Evolutionary conservation across 2,329 filamentous ascomycete species (phyloP).

Genomic region (Fusarium drepaniforme): DNA sequence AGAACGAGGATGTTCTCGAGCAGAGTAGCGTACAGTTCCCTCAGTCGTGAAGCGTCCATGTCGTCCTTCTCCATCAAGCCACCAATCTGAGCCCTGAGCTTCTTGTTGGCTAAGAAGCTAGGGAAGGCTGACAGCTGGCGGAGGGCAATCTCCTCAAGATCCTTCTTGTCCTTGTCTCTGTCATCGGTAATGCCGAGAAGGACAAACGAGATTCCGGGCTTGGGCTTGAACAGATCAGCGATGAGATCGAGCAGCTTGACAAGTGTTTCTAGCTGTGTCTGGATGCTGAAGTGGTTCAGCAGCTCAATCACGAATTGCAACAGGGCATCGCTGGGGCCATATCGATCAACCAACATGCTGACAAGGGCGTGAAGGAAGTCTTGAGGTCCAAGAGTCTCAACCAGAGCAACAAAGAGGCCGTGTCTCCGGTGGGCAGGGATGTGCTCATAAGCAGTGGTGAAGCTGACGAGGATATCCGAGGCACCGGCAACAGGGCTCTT

Average conservation of each 20-base stretch:
- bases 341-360: conserved; percentile 91
- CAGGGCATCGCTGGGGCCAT: conserved; percentile 81
- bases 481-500: conserved; percentile 84
- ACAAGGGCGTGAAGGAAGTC: conserved; percentile 91
- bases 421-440: conserved; percentile 89
- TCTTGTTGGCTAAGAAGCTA: conserved; percentile 68
- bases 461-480: conserved; percentile 92
- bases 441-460: conserved; percentile 96
- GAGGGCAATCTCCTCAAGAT: conserved; percentile 64
- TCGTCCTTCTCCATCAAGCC: conserved; percentile 71
- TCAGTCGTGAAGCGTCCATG: conserved; percentile 74
- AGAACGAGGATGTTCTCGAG: conserved; percentile 75
- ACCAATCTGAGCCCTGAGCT: conserved; percentile 66
- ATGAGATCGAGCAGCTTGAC: conserved; percentile 82
- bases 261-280: conserved; percentile 82
- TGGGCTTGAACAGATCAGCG: conserved; percentile 79
- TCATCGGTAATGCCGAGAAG: conserved; percentile 73
- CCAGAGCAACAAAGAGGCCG: conserved; percentile 85
- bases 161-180: conserved; percentile 61
- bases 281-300: conserved; percentile 77
- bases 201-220: conserved; percentile 78
- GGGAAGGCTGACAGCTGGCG: conserved; percentile 69
- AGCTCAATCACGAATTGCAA: conserved; percentile 82
- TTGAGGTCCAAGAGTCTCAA: conserved; percentile 84
- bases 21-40: conserved; percentile 76